These are phyloP conservation scores for Fraxinus greggii DNA, from an alignment of 305 asterid species.

Conservation along the genomic window DNA sequence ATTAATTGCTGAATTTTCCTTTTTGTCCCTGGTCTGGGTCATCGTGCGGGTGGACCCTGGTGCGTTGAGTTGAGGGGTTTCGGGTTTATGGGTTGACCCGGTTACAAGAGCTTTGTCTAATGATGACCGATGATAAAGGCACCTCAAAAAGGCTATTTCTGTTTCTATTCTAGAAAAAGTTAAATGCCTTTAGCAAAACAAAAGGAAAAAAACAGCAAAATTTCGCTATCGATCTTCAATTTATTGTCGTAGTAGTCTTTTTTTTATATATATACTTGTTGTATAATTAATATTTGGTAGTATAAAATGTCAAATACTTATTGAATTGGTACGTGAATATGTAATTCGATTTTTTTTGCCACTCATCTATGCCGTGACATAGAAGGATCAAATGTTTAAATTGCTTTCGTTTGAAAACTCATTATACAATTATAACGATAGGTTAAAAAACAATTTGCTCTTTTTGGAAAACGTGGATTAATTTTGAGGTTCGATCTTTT, in stretches of 20 bases:
- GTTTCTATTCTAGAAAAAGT: not conserved
- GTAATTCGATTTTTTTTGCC: not conserved
- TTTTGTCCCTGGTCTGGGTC: not conserved
- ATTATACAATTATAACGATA: too few species aligned
- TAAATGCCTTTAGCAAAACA: not conserved
- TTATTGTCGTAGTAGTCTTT: not conserved
- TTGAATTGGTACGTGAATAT: too few species aligned
- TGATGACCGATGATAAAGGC: not conserved
- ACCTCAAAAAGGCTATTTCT: not conserved
- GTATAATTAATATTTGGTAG: not conserved
- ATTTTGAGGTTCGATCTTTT: too few species aligned
- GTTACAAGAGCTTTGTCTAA: not conserved
- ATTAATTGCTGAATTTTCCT: not conserved
- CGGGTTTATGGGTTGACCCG: not conserved
- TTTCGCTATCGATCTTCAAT: not conserved
- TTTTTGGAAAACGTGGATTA: too few species aligned
- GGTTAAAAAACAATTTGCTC: too few species aligned
- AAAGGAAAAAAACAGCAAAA: not conserved
- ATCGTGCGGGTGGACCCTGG: not conserved
- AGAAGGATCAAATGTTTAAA: not conserved
- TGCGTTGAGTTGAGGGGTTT: not conserved
- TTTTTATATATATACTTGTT: not conserved
- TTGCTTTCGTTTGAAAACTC: too few species aligned
- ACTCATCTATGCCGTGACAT: too few species aligned
- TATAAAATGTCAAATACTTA: not conserved